A percentile compares a stretch with the other conserved stretches of the same genome.
Conservation (phyloP, 441 rosid species). For the Francoa sonchifolia region DNA sequence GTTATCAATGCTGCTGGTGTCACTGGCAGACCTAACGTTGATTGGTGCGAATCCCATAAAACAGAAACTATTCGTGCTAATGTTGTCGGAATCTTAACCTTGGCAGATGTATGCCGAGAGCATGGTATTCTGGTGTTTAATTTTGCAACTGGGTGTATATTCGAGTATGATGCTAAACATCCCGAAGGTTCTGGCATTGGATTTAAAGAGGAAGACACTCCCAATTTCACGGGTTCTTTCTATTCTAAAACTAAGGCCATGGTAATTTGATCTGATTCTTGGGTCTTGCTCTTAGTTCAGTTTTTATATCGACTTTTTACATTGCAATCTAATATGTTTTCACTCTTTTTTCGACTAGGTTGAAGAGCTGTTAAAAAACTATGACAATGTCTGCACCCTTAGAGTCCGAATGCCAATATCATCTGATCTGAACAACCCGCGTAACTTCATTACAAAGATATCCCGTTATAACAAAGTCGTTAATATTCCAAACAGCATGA, state of each 20-base stretch:
- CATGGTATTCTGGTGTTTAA: conserved; percentile 60
- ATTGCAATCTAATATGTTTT: neutral
- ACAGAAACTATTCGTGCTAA: conserved; percentile 70
- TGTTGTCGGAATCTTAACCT: conserved; percentile 74
- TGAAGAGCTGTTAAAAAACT: conserved; percentile 75
- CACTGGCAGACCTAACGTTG: conserved; percentile 91
- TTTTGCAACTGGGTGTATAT: conserved; percentile 85
- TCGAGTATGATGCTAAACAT: conserved; percentile 72
- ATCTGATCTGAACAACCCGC: conserved; percentile 73
- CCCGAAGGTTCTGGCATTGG: conserved; percentile 83
- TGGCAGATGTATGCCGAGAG: conserved; percentile 85
- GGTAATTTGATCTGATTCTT: conserved; percentile 23
- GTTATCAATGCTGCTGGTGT: conserved; percentile 89
- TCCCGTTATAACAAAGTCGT: conserved; percentile 85
- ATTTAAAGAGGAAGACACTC: conserved; percentile 69
- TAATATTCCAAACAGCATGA: conserved; percentile 91
- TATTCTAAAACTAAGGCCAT: conserved; percentile 87
- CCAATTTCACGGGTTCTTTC: conserved; percentile 74
- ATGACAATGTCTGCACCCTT: conserved; percentile 83
- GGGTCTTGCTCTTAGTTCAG: neutral
- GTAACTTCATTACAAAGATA: conserved; percentile 87
- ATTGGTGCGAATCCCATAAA: conserved; percentile 92
- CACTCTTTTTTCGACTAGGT: conserved; percentile 32
- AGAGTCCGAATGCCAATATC: conserved; percentile 92
- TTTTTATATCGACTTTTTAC: no score